Base-by-base conservation (phyloP, 2,329 filamentous ascomycete genomes). In the Aspergillus jensenii region DNA sequence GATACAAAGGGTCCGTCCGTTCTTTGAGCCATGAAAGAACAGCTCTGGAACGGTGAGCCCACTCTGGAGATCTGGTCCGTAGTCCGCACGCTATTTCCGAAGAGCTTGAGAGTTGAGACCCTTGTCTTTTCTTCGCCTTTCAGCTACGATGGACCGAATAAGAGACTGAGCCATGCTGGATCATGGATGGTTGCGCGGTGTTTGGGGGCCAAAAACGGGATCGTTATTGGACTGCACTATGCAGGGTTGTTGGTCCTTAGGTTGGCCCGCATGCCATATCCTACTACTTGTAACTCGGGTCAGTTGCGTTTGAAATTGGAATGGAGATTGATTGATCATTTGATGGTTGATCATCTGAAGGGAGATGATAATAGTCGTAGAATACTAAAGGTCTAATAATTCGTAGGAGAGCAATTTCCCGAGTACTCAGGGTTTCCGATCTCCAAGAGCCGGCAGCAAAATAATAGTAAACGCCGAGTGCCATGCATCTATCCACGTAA, bases 401-500 rank as follows among this genome's bases (percentile, higher is more conserved):
- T 11, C 11, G 39, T 17, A 43, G n/a, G 41, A 44, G 41, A 39
- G 23, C 51, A 53, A 53, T 53, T 46, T 53, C 51, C 41, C 51
- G 9, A 45, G 40, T 53, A 45, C 50, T 52, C 40, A 46, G 6
- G 15, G 50, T 35, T 11, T 31, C 50, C 40, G 27, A 25, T 53
- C 19, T 41, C 31, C 33, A 52, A 39, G 8, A 19, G 4, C 15
- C 27, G 27, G 27, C 21, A 15, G 27, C 21, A 15, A 45, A 46
- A 31, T 31, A 53, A 31, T 31, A 31, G 9, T 9, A 31, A 31
- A 53, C 55, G 55, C 55, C 55, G 31, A 50, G 35, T 47, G 51
- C 51, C 35, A 59, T 59, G 57, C 57, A 37, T 59, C 57, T 59
- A 59, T 52, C 48, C 25, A 23, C 14, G n/a, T 11, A 17, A 27